Evolutionary conservation across 805 yeast genomes (phyloP), one percentile per base, ranked within the genome.

Genomic region (Myxozyma mucilagina): DNA sequence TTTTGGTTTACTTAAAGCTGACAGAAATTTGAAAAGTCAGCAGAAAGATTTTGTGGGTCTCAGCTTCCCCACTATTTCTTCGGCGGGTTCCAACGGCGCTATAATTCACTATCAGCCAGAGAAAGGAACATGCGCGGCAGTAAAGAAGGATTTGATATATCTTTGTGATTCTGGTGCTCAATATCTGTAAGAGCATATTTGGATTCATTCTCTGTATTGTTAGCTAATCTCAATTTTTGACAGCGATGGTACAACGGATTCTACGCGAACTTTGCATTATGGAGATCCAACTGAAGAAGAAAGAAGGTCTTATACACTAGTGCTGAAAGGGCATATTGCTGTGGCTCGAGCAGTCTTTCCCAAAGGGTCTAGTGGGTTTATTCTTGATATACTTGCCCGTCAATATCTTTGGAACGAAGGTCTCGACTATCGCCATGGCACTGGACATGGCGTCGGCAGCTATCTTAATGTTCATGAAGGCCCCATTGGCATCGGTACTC

Each of bases 381-480:
- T 84, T 69, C 82, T 94, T 38, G 99, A 94, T 71, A 78, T 84
- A 0, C 78, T 91, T 55, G 96, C 97, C 0, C 81, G 99, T 65
- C 91, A 87, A 73, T 86, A 83, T 55, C 76, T 94, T 61, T 89
- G 96, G 91, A 78, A 83, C 43, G 79, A 84, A 55, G 98, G 98
- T 0, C 77, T 90, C 52, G 94, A 89, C 72, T 94, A 89, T 72
- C 83, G 86, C 65, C 99, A 94, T 74, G 98, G 99, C 9, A 90
- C 98, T 0, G 97, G 98, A 1, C 99, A 94, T 74, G 99, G 99
- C 4, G 88, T 94, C n/a, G 98, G 97, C 1, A 81, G 92, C 20
- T 93, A 81, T 72, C 83, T 96, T 49, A 87, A 87, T 72, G 98
- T 94, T 16, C 99, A 94, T 73, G 97, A 96, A 71, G 94, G 96